A percentile compares a stretch with the other conserved stretches of the same genome.
phyloP scores from a whole-genome alignment of 345 rosid genomes.

The Gossypium sturtianum region DNA sequence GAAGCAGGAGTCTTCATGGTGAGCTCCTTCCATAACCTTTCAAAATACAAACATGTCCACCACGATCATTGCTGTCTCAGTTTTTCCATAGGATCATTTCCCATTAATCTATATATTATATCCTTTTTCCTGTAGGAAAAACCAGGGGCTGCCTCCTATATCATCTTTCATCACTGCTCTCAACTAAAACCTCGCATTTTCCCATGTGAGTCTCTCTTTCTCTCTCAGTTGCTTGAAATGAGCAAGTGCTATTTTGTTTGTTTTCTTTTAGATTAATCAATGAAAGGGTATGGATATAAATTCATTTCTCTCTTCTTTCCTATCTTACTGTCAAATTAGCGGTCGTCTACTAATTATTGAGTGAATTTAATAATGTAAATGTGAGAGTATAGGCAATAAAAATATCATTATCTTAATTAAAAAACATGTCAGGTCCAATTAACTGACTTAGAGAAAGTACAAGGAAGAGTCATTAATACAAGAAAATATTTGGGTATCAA shows the following conservation, averaged over 20 bases:
- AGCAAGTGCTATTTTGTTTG: background rate
- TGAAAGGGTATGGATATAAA: background rate
- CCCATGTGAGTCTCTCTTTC: slow-evolving; percentile 28
- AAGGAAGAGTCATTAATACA: slow-evolving; percentile 11
- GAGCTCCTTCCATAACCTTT: slow-evolving; percentile 18
- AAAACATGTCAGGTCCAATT: slow-evolving; percentile 7
- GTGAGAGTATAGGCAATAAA: background rate
- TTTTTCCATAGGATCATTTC: slow-evolving; percentile 27
- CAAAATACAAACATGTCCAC: slow-evolving; percentile 39
- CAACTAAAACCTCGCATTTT: slow-evolving; percentile 16
- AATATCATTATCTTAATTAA: background rate
- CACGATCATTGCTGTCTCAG: slow-evolving; percentile 27
- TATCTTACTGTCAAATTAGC: background rate
- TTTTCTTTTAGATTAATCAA: background rate
- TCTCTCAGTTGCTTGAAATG: background rate
- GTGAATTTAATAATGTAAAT: background rate
- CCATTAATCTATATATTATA: background rate
- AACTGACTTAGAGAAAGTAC: slow-evolving; percentile 10
- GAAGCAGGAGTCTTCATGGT: slow-evolving; percentile 6
- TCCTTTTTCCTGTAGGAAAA: slow-evolving; percentile 9
- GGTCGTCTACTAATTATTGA: background rate
- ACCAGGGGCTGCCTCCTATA: slow-evolving; percentile 7
- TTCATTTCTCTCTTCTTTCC: background rate
- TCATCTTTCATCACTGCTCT: background rate
- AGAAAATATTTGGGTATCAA: background rate